Conservation (phyloP, 1,284 basidiomycete genomes). For the Ganoderma meredithae region DNA sequence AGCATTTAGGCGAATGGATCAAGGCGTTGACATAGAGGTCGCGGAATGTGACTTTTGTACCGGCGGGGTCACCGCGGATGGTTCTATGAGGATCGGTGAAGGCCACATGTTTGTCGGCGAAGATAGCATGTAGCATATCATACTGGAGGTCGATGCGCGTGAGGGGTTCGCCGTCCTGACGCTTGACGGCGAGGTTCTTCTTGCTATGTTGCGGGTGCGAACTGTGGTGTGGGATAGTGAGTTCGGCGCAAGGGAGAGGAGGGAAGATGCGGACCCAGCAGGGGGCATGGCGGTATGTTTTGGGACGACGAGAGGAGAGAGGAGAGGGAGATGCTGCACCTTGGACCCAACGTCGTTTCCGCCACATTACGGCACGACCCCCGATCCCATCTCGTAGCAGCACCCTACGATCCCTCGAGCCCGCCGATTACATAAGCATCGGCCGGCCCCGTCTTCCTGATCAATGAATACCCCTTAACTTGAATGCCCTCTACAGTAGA, state of each 20-base stretch:
- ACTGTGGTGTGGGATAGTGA: slow-evolving; percentile 46
- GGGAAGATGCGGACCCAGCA: slow-evolving; percentile 24
- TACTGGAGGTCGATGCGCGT: slow-evolving; percentile 86
- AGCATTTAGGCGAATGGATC: slow-evolving; percentile 83
- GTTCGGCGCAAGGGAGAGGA: not conserved
- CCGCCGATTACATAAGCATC: slow-evolving; percentile 32
- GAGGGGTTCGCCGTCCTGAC: slow-evolving; percentile 78
- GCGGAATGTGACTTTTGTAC: slow-evolving; percentile 74
- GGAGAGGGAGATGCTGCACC: slow-evolving; percentile 15
- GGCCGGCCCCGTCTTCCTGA: not conserved
- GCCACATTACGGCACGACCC: slow-evolving; percentile 39
- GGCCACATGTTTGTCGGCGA: slow-evolving; percentile 70
- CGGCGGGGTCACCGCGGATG: slow-evolving; percentile 50
- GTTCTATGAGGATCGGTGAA: slow-evolving; percentile 70
- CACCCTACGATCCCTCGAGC: slow-evolving; percentile 36
- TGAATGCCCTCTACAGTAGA: not conserved
- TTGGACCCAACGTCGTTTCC: slow-evolving; percentile 37
- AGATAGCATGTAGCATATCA: slow-evolving; percentile 83
- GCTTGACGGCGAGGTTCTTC: slow-evolving; percentile 80
- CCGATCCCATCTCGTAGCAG: slow-evolving; percentile 44
- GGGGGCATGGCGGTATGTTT: slow-evolving; percentile 28
- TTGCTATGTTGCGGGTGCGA: slow-evolving; percentile 61
- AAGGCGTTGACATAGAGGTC: slow-evolving; percentile 87
- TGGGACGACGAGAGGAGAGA: slow-evolving; percentile 22
- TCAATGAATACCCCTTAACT: not conserved